Percentiles rank a stretch among this genome's conserved stretches.
phyloP scores from a whole-genome alignment of 148 eudicot genomes.

The Rhododendron simsii region DNA sequence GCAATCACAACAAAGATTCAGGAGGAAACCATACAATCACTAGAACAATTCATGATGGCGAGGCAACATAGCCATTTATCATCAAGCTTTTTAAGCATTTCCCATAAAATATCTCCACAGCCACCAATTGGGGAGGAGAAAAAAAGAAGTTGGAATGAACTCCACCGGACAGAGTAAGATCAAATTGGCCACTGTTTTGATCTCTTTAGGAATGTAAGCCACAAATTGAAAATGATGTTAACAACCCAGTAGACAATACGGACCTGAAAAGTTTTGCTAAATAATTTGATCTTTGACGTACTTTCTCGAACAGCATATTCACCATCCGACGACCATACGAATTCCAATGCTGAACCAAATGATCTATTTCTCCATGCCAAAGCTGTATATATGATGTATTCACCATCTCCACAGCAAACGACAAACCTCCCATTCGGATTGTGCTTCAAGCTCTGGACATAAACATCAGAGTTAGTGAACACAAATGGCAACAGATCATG shows the following conservation, averaged over 20 bases:
- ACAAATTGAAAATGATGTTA: not conserved
- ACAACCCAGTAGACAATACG: conserved; percentile 13
- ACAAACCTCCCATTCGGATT: conserved; percentile 99
- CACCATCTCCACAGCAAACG: conserved; percentile 97
- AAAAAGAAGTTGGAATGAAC: not conserved
- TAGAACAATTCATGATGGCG: not conserved
- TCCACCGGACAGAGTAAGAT: not conserved
- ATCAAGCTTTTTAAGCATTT: conserved; percentile 5
- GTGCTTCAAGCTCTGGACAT: conserved; percentile 75
- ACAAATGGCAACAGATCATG: not conserved
- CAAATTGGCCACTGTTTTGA: not conserved
- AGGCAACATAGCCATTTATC: not conserved
- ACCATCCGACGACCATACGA: conserved; percentile 93
- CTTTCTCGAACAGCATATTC: conserved; percentile 98
- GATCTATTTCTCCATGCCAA: conserved; percentile 96
- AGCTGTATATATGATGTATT: conserved; percentile 82
- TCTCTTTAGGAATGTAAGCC: not conserved
- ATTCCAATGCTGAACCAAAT: conserved; percentile 89
- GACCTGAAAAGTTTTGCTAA: conserved; percentile 87
- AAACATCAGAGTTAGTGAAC: not conserved
- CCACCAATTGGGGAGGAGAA: not conserved
- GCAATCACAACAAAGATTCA: not conserved
- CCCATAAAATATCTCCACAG: not conserved
- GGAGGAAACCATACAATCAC: not conserved
- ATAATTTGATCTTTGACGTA: conserved; percentile 90